phyloP scores from a whole-genome alignment of 257 asterid species.

The Nicotiana benthamiana region DNA sequence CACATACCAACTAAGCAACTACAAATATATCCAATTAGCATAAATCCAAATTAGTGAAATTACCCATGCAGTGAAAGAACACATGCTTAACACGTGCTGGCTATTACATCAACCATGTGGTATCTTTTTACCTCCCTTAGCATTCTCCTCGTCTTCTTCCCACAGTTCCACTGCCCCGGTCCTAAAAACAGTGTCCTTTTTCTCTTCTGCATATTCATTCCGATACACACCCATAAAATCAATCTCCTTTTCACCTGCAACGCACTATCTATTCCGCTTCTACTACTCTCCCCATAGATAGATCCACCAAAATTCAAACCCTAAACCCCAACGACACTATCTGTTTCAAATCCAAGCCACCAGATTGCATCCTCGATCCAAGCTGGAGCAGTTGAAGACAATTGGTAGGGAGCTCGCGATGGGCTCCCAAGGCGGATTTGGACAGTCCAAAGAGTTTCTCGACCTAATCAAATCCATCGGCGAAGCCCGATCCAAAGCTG shows the following conservation, averaged over 20 bases:
- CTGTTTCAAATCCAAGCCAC: not conserved
- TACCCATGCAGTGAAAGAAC: too few relatives aligned
- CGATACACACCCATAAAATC: not conserved
- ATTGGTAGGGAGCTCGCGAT: slow-evolving; percentile 97
- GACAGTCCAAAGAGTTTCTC: slow-evolving; percentile 86
- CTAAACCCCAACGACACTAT: slow-evolving; percentile 1
- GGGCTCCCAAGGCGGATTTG: slow-evolving; percentile 92
- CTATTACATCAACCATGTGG: not conserved
- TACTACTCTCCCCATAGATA: not conserved
- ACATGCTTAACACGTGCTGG: slow-evolving; percentile 6
- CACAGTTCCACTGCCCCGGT: not conserved
- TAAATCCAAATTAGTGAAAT: too few relatives aligned
- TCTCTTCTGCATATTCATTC: not conserved
- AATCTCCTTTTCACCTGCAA: not conserved
- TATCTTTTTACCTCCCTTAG: not conserved
- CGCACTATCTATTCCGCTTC: not conserved
- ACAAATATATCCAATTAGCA: too few relatives aligned
- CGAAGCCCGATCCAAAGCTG: slow-evolving; percentile 94
- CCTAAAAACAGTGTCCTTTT: not conserved
- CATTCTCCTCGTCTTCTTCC: not conserved
- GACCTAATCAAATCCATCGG: slow-evolving; percentile 94
- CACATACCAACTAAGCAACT: too few relatives aligned
- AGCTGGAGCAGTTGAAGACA: slow-evolving; percentile 90
- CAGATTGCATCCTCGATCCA: not conserved
- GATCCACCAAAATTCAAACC: slow-evolving; percentile 8